Evolutionary conservation across 1,284 basidiomycete species (phyloP).

Genomic region (Ganoderma leucocontextum): DNA sequence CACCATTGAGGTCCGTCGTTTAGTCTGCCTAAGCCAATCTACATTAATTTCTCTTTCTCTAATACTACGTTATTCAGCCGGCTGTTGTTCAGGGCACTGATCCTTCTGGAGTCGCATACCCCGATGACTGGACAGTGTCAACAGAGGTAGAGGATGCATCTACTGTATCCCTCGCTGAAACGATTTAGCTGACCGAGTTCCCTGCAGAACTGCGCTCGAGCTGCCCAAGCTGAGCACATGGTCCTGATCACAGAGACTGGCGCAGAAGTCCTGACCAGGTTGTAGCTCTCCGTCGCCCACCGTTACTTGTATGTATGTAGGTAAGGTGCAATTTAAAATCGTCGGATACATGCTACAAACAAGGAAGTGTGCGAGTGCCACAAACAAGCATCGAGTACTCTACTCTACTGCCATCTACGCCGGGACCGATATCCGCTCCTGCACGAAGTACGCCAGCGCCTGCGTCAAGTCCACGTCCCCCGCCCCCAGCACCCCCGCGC

Average conservation of each 20-base stretch:
- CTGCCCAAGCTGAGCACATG: slow-evolving; percentile 90
- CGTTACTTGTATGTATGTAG: neutral
- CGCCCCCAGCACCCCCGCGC: slow-evolving; percentile 52
- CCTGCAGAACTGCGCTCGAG: slow-evolving; percentile 71
- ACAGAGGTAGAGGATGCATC: slow-evolving; percentile 65
- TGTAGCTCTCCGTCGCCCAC: neutral
- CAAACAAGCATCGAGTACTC: neutral
- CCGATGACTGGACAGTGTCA: slow-evolving; percentile 89
- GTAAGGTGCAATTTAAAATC: too few species aligned
- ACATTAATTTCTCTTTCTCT: too few species aligned
- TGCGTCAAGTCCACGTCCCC: slow-evolving; percentile 61
- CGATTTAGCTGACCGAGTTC: neutral
- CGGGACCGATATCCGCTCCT: slow-evolving; percentile 57
- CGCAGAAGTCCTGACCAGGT: slow-evolving; percentile 66
- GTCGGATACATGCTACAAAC: slow-evolving; percentile 14
- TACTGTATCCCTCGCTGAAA: neutral
- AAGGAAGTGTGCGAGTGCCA: neutral
- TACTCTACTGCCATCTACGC: slow-evolving; percentile 13
- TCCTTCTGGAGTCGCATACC: slow-evolving; percentile 77
- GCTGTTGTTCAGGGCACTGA: slow-evolving; percentile 78
- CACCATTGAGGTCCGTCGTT: slow-evolving; percentile 76
- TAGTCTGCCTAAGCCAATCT: neutral
- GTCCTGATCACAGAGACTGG: slow-evolving; percentile 82
- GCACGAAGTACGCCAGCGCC: slow-evolving; percentile 69
- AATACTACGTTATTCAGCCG: slow-evolving; percentile 61